These are phyloP conservation scores for Fomitopsis serialis DNA, from an alignment of 768 basidiomycete species.

Conservation along the genomic window DNA sequence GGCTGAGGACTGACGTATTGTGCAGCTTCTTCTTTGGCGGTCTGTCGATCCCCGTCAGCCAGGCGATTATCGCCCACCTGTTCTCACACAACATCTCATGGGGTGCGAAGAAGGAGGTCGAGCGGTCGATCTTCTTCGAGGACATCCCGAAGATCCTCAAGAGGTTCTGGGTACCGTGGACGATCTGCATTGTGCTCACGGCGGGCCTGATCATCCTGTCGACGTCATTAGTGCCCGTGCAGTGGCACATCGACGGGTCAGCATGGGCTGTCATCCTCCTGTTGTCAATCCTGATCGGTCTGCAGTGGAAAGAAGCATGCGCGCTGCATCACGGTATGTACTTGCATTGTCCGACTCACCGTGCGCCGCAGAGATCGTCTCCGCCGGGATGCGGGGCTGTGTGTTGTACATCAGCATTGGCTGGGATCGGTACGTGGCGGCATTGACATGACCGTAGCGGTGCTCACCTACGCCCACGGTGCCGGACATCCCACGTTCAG, in stretches of 20 bases:
- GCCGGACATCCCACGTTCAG: too few relatives aligned
- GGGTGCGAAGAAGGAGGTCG: slow-evolving; percentile 80
- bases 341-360: too few relatives aligned
- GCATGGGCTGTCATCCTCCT: slow-evolving; percentile 78
- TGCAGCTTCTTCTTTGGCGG: slow-evolving; percentile 73
- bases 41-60: slow-evolving; percentile 62
- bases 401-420: too few relatives aligned
- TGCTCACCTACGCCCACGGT: too few relatives aligned
- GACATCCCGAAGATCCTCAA: slow-evolving; percentile 83
- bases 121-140: slow-evolving; percentile 86
- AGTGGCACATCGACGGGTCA: slow-evolving; percentile 56
- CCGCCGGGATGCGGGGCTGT: too few relatives aligned
- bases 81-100: slow-evolving; percentile 77
- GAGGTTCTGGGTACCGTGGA: slow-evolving; percentile 60
- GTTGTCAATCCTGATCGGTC: slow-evolving; percentile 55
- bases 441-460: too few relatives aligned
- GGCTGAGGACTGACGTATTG: background rate
- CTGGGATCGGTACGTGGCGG: too few relatives aligned
- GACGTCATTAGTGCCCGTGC: slow-evolving; percentile 49
- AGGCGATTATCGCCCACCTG: slow-evolving; percentile 61
- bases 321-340: too few relatives aligned
- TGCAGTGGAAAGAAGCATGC: too few relatives aligned
- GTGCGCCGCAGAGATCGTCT: too few relatives aligned
- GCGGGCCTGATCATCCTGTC: slow-evolving; percentile 53
- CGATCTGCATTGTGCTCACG: slow-evolving; percentile 48